Evolutionary conservation across 495 filamentous ascomycete genomes (phyloP).

Genomic region (Xylaria scruposa): DNA sequence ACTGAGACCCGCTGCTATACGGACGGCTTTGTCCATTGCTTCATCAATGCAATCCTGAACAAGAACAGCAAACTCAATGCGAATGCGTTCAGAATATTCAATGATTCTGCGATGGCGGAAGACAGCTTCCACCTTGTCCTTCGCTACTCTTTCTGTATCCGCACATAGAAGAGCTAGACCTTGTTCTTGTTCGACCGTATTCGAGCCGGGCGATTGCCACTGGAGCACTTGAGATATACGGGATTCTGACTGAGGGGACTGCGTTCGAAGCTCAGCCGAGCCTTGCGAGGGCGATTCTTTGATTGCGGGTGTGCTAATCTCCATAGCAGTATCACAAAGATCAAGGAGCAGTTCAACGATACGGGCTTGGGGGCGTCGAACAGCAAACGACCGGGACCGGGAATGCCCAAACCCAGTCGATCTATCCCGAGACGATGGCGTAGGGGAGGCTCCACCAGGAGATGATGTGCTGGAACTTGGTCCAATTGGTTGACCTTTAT

Average conservation of each 20-base stretch:
- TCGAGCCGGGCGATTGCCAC: slow-evolving; percentile 92
- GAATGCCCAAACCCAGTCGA: slow-evolving; percentile 76
- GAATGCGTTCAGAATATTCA: slow-evolving; percentile 95
- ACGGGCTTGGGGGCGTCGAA: slow-evolving; percentile 84
- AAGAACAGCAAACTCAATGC: slow-evolving; percentile 85
- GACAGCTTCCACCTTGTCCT: slow-evolving; percentile 89
- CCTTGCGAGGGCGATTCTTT: slow-evolving; percentile 76
- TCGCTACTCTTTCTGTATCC: slow-evolving; percentile 83
- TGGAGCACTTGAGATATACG: slow-evolving; percentile 90
- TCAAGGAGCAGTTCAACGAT: slow-evolving; percentile 95
- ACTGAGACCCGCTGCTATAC: slow-evolving; percentile 84
- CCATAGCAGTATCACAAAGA: slow-evolving; percentile 92
- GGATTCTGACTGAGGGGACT: slow-evolving; percentile 94
- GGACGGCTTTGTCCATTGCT: slow-evolving; percentile 87
- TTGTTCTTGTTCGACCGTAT: slow-evolving; percentile 92
- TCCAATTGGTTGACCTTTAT: slow-evolving; percentile 89
- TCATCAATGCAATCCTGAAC: slow-evolving; percentile 95
- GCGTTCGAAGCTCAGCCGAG: slow-evolving; percentile 77
- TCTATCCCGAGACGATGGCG: slow-evolving; percentile 78
- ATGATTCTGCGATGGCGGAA: slow-evolving; percentile 90
- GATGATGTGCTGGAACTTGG: slow-evolving; percentile 68
- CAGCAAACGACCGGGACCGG: slow-evolving; percentile 80
- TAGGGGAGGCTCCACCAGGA: slow-evolving; percentile 69
- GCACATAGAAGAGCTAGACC: slow-evolving; percentile 85
- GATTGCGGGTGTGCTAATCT: slow-evolving; percentile 91